Evolutionary conservation across 495 filamentous ascomycete species (phyloP), one percentile per base, ranked within the genome.

Genomic region (Oidiodendron maius): DNA sequence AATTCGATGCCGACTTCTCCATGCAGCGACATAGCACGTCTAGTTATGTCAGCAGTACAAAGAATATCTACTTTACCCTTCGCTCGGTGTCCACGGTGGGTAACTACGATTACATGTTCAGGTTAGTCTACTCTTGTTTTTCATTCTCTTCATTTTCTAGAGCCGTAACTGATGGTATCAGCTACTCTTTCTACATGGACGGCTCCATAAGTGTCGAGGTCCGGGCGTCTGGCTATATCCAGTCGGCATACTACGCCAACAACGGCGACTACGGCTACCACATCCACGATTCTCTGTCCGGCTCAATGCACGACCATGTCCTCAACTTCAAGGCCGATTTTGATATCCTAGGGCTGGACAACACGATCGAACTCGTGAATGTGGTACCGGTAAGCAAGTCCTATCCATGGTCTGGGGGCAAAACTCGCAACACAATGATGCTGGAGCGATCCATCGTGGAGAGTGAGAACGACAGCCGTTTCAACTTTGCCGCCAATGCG

Each of bases 231-330:
- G 73, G 77, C 6, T 79, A 79, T 55, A 75, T 82, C 47, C 68
- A 74, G 48, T 64, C 64, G 6, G 71, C 74, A 8, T 80, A 69
- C 64, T 75, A 61, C 42, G 66, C 67, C 20, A 60, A 70, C 40
- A 71, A 70, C 45, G 62, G 70, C 15, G 71, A 77, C 24, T 79
- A 77, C 52, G 75, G 77, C 13, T 78, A 71, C 59, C 68, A 69
- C 32, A 76, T 78, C 50, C 69, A 78, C 46, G 72, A 81, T 41
- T 59, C 61, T 32, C 59, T 78, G 1, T 64, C 66, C 21, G 71
- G 75, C 16, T 66, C 63, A 42, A 79, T 81, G 70, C 78, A 82
- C 60, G 75, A 78, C 54, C 78, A 82, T 49, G 74, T 80, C 6
- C 60, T 81, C 22, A 78, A 76, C 57, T 81, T 70, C 64, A 80